phyloP scores from a whole-genome alignment of 257 asterid genomes.

The Sherardia arvensis region DNA sequence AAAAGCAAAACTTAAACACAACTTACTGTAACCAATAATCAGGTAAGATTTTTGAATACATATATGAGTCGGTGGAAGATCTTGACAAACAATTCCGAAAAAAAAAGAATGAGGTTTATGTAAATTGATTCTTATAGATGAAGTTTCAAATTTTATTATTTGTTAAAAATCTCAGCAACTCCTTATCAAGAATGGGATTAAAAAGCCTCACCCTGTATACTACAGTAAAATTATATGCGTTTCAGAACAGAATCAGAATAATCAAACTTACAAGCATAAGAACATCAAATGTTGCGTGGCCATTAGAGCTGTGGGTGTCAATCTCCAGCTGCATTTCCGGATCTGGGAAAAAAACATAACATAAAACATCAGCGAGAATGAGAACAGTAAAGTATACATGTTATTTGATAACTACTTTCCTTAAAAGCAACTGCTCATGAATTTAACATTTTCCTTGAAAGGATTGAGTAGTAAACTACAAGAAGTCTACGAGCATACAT shows the following conservation, averaged over 20 bases:
- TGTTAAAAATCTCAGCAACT: background rate
- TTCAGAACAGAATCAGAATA: conserved; percentile 8
- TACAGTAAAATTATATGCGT: background rate
- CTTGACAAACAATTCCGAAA: background rate
- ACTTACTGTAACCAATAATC: background rate
- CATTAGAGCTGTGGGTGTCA: conserved; percentile 52
- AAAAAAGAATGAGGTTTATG: background rate
- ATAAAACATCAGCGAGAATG: conserved; percentile 8
- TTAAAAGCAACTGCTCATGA: background rate
- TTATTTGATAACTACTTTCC: background rate
- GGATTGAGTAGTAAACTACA: background rate
- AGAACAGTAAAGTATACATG: background rate
- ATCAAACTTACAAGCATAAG: conserved; percentile 55
- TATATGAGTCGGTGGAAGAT: background rate
- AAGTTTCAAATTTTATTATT: background rate
- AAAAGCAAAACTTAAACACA: background rate
- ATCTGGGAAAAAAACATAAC: conserved; percentile 48
- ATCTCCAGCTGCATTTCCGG: conserved; percentile 88
- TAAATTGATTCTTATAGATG: background rate
- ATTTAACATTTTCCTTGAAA: background rate
- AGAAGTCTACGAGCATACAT: background rate
- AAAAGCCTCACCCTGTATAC: background rate
- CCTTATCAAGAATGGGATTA: background rate
- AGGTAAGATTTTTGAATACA: background rate
- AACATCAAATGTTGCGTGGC: conserved; percentile 65